A percentile compares a stretch with the other conserved stretches of the same genome.
phyloP scores from a whole-genome alignment of 2,329 filamentous ascomycete species.

The Fusarium hostae region DNA sequence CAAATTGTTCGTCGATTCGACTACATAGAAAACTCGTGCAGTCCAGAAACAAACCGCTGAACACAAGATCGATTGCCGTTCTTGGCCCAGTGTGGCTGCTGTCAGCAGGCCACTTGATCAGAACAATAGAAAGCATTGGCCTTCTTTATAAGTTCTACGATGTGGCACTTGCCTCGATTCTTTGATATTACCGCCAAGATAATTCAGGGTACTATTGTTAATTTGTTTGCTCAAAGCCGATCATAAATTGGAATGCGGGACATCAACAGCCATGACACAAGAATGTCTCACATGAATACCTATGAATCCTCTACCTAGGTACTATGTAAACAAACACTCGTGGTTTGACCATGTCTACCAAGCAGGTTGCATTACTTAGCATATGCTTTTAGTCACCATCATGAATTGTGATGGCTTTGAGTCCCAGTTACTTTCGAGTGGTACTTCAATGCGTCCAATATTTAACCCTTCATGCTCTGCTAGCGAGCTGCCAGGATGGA shows the following conservation, averaged over 20 bases:
- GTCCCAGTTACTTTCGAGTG: not conserved
- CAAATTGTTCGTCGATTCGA: not conserved
- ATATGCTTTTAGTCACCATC: not conserved
- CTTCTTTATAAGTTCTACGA: not conserved
- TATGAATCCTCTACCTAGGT: not conserved
- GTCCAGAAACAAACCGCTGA: not conserved
- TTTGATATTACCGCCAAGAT: not conserved
- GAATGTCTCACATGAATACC: not conserved
- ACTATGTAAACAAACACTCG: not conserved
- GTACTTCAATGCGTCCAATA: not conserved
- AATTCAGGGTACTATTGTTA: not conserved
- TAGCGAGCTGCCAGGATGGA: not conserved
- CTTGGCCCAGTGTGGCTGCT: not conserved
- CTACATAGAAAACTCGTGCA: not conserved
- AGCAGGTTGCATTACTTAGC: not conserved
- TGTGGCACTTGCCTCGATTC: not conserved
- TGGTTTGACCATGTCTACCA: not conserved
- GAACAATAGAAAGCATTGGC: constrained; percentile 11
- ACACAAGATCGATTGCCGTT: not conserved
- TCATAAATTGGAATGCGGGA: constrained; percentile 12
- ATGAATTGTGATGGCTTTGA: too few species aligned
- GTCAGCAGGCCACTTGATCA: not conserved
- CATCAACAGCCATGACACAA: not conserved
- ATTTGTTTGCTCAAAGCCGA: not conserved
- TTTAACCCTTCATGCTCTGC: not conserved